Evolutionary conservation across 2,329 filamentous ascomycete genomes (phyloP).

Genomic region (Elsinoe necatrix): DNA sequence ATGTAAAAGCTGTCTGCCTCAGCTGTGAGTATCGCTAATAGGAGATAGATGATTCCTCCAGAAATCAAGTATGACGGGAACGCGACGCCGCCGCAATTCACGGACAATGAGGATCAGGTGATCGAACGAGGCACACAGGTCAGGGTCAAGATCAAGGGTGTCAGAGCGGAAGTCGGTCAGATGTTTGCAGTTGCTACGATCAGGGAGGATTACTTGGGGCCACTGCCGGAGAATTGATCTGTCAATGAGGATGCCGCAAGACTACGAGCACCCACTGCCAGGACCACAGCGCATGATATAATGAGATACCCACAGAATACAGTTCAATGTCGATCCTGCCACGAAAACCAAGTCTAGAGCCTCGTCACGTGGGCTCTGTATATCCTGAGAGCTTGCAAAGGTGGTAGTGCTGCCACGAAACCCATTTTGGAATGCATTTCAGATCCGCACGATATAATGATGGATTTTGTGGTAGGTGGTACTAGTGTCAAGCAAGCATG

Average conservation of each 20-base stretch:
- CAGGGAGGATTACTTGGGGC: conserved; percentile 55
- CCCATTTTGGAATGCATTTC: no score
- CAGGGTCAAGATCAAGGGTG: conserved; percentile 87
- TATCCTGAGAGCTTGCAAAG: no score
- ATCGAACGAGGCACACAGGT: conserved; percentile 93
- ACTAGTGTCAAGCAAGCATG: no score
- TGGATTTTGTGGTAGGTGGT: no score
- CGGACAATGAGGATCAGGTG: conserved; percentile 85
- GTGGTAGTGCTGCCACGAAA: no score
- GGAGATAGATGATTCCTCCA: conserved; percentile 67
- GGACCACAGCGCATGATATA: background rate
- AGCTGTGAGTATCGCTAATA: background rate
- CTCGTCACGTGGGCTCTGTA: no score
- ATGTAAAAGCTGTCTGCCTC: conserved; percentile 34
- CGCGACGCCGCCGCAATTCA: conserved; percentile 92
- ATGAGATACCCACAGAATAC: background rate
- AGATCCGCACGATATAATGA: no score
- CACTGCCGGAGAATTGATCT: background rate
- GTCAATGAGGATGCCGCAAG: background rate
- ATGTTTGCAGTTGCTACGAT: conserved; percentile 98
- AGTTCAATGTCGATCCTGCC: background rate
- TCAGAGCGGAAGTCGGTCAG: conserved; percentile 83
- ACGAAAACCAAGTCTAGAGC: no score
- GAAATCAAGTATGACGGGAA: conserved; percentile 94
- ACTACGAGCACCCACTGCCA: background rate